Evolutionary conservation across 1,284 basidiomycete genomes (phyloP), one percentile per base, ranked within the genome.

Genomic region (Pseudozyma sp.): DNA sequence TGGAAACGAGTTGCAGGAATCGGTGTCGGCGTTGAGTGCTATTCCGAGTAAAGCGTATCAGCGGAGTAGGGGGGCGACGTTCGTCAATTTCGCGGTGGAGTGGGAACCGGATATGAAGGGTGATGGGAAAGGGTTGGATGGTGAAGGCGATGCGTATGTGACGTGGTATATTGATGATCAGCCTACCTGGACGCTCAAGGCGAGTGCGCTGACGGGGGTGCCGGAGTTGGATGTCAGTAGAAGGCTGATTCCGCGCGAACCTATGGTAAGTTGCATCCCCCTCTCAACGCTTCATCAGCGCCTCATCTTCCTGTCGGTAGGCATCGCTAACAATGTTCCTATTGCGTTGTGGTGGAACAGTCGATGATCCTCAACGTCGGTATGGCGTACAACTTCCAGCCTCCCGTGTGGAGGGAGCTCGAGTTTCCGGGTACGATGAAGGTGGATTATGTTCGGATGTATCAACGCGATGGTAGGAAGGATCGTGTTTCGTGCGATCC

Each of bases 111-210:
- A 81, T 49, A 77, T 60, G 59, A 62, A 77, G 16, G 62, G 65
- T 6, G 36, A 54, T 14, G 81, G 77, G 5, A 58, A 59, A 3
- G 83, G 83, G 6, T 11, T 57, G 34, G 43, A 67, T 36, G 64
- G 64, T 40, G 89, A 89, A 51, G 39, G 36, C 4, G 65, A 62
- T 3, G 60, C 63, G 14, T 61, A 61, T n/a, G 59, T 78, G 3
- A 78, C 74, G 3, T 83, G 77, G 66, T 81, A 75, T 54, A 73
- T 82, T 18, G 78, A 83, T 38, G 79, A 80, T 18, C 63, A 74
- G 55, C 59, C 71, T 16, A 76, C 82, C 7, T 82, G 79, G 79
- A 79, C 75, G 3, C 58, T 83, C 31, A 56, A 59, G 11, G 63
- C 56, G 0, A 50, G 44, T 5, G 58, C 75, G 12, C 21, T 82